Conservation (phyloP, 208 protist genomes). For the Leishmania aethiopica region DNA sequence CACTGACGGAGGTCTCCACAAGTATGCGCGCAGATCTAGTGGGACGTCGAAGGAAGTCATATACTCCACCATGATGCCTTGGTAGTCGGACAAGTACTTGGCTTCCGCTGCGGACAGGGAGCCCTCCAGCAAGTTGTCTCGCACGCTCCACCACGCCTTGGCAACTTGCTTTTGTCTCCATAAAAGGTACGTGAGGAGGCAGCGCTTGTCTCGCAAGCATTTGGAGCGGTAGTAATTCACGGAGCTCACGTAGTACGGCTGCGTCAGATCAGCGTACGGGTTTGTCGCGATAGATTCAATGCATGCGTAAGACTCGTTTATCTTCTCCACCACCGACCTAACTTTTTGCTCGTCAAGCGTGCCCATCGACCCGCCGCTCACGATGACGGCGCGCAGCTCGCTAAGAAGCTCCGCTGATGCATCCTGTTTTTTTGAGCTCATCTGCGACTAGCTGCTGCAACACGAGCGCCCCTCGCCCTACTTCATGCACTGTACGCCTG, state of each 20-base stretch:
- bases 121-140: constrained; percentile 63
- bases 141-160: constrained; percentile 75
- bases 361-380: constrained; percentile 59
- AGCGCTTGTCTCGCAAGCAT: constrained; percentile 83
- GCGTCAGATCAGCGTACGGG: constrained; percentile 66
- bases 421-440: constrained; percentile 43
- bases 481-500: background rate
- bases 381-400: constrained; percentile 80
- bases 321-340: constrained; percentile 58
- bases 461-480: background rate
- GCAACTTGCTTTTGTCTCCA: constrained; percentile 74
- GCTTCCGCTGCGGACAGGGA: constrained; percentile 56
- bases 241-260: constrained; percentile 82
- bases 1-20: constrained; percentile 76
- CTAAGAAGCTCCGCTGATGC: constrained; percentile 77
- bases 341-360: constrained; percentile 74
- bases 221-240: constrained; percentile 75
- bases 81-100: constrained; percentile 77
- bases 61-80: constrained; percentile 85
- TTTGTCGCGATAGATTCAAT: constrained; percentile 61
- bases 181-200: constrained; percentile 72
- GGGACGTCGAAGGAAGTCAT: constrained; percentile 88
- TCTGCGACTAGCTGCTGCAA: background rate
- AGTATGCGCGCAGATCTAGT: constrained; percentile 79
- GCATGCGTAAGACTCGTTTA: constrained; percentile 60